These are phyloP conservation scores for Saussurea involucrata DNA, from an alignment of 129 eudicot genomes.

Conservation along the genomic window DNA sequence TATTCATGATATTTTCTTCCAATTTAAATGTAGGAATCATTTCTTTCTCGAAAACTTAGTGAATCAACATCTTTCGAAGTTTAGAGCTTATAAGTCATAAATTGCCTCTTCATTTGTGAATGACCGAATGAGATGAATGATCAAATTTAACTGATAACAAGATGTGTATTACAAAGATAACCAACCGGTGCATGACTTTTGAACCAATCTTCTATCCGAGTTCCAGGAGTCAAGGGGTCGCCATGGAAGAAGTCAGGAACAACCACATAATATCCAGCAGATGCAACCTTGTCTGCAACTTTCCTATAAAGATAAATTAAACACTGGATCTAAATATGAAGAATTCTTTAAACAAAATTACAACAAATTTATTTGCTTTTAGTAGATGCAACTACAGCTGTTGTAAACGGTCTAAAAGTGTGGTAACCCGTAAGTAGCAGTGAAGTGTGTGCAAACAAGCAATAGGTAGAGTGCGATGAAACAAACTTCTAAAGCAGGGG, in stretches of 20 bases:
- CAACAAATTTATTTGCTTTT: not conserved
- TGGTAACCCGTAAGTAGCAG: not conserved
- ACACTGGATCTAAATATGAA: not conserved
- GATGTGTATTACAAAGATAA: not conserved
- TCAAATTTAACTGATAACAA: not conserved
- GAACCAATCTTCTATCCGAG: slow-evolving; percentile 42
- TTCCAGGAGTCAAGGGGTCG: slow-evolving; percentile 42
- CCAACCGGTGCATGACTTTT: slow-evolving; percentile 59
- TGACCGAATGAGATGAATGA: not conserved
- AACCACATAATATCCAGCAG: slow-evolving; percentile 67
- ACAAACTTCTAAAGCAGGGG: too few relatives aligned
- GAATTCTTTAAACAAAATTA: not conserved
- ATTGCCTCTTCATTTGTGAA: not conserved
- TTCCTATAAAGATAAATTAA: slow-evolving; percentile 35
- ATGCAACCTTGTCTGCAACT: slow-evolving; percentile 69
- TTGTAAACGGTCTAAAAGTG: not conserved
- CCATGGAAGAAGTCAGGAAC: slow-evolving; percentile 69
- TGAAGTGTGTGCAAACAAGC: not conserved
- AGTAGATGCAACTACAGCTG: not conserved
- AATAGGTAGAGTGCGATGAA: not conserved
- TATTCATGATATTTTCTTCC: not conserved
- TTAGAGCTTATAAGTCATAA: not conserved
- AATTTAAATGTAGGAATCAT: not conserved
- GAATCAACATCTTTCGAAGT: not conserved
- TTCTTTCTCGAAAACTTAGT: not conserved